A percentile compares a stretch with the other conserved stretches of the same genome.
Conservation (phyloP, 768 basidiomycete species). For the Gloeophyllum trabeum region DNA sequence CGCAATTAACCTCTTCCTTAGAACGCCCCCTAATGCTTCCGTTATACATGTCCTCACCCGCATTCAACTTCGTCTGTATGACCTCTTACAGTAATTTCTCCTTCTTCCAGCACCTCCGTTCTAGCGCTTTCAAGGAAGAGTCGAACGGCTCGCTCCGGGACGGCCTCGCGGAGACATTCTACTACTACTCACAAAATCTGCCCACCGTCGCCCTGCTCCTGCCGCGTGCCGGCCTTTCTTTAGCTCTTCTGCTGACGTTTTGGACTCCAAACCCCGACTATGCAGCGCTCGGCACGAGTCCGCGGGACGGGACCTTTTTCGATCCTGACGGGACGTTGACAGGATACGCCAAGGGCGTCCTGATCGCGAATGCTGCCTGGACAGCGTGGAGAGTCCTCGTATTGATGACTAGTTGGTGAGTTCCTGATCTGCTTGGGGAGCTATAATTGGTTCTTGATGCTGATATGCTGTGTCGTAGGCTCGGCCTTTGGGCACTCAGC, state of each 20-base stretch:
- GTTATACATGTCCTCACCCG: conserved; percentile 74
- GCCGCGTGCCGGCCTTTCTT: conserved; percentile 67
- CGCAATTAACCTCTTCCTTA: conserved; percentile 24
- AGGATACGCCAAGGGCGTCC: conserved; percentile 64
- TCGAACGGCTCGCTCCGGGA: conserved; percentile 25
- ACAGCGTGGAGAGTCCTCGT: conserved; percentile 65
- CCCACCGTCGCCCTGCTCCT: conserved; percentile 75
- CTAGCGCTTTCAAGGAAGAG: conserved; percentile 48
- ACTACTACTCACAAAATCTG: conserved; percentile 76
- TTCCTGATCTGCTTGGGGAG: conserved; percentile 1
- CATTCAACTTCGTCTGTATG: conserved; percentile 64
- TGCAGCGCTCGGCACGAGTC: conserved; percentile 32
- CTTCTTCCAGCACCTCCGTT: conserved; percentile 73
- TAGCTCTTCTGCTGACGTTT: conserved; percentile 64
- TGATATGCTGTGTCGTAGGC: conserved; percentile 24
- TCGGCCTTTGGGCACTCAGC: conserved; percentile 72
- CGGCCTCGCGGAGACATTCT: conserved; percentile 74
- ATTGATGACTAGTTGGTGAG: conserved; percentile 61
- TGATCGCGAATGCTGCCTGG: conserved; percentile 76
- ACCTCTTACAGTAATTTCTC: conserved; percentile 77
- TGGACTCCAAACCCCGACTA: conserved; percentile 35
- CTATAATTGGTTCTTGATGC: neutral
- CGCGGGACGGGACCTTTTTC: conserved; percentile 73
- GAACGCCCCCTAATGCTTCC: conserved; percentile 78
- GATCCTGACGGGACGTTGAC: conserved; percentile 56